Base-by-base conservation (phyloP, 768 basidiomycete species). In the Cystofilobasidium bisporidii region DNA sequence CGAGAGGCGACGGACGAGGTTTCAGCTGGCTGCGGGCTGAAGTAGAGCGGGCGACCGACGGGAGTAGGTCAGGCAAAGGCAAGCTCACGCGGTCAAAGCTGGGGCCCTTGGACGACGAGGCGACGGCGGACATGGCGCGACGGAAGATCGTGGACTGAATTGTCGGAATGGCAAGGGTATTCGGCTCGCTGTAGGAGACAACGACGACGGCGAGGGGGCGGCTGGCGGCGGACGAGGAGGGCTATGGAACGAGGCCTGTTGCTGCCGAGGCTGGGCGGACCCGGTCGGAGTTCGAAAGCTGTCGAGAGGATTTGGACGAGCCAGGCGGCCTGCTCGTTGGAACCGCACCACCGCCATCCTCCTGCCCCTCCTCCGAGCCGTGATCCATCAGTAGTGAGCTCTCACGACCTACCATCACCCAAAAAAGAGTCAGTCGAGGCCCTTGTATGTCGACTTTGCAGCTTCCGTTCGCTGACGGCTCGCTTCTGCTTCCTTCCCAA, bases 71-170 rank as follows among this genome's bases (percentile, higher is more conserved):
- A n/a, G 36, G 36, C 36, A 36, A 3, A 48, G 4, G n/a, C 3
- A 8, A 6, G 32, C 26, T 17, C 2, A 56, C 53, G 28, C 53
- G 26, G 20, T 3, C 14, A 18, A 56, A 56, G 53, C 32, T 56
- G 53, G 53, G 53, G 2, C 53, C 53, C 50, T 53, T 10, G 53
- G 28, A 18, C 28, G 47, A 3, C 2, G 47, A 22, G 22, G 47
- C n/a, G 47, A n/a, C 47, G n/a, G 47, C 20, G 14, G 53, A 56
- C 53, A 56, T 56, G 53, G 53, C 20, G 53, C 53, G 53, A 30
- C 26, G 53, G 53, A 15, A 10, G 28, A 32, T 5, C 5, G 53
- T 2, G 53, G 48, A 15, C 9, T 3, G 53, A 56, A n/a, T n/a
- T n/a, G n/a, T n/a, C 28, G 8, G 53, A 56, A 56, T 56, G 53